Conservation (phyloP, 1,284 basidiomycete genomes). For the Rhodotorula sp. region DNA sequence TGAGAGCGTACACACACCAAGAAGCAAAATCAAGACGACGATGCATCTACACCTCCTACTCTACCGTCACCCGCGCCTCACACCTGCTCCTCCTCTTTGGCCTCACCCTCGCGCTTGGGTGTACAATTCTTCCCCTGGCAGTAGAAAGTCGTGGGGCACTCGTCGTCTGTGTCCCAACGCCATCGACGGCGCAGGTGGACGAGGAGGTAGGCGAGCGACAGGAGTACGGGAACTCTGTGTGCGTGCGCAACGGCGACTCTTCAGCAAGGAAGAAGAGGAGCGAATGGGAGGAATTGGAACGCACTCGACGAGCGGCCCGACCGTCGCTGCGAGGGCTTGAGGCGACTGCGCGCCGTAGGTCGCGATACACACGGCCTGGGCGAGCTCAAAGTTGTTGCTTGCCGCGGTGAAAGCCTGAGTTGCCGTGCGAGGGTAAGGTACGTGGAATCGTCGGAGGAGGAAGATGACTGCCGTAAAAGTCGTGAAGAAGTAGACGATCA, state of each 20-base stretch:
- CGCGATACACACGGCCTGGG: no score
- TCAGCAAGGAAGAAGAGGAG: constrained; percentile 52
- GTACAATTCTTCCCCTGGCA: neutral
- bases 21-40: no score
- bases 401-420: constrained; percentile 53
- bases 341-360: no score
- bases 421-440: neutral
- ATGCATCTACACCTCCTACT: no score
- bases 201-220: neutral
- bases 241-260: no score
- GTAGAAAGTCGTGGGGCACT: no score
- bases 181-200: neutral
- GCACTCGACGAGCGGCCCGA: constrained; percentile 62
- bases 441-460: neutral
- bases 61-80: no score
- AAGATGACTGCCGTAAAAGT: constrained; percentile 43
- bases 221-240: constrained; percentile 51
- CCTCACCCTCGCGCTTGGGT: neutral
- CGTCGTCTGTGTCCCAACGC: no score
- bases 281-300: constrained; percentile 20
- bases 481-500: constrained; percentile 52
- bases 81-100: neutral
- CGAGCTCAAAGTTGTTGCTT: no score
- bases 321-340: no score
- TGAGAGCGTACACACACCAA: neutral